Conservation (phyloP, 805 yeast species). For the Dipodascus albidus region DNA sequence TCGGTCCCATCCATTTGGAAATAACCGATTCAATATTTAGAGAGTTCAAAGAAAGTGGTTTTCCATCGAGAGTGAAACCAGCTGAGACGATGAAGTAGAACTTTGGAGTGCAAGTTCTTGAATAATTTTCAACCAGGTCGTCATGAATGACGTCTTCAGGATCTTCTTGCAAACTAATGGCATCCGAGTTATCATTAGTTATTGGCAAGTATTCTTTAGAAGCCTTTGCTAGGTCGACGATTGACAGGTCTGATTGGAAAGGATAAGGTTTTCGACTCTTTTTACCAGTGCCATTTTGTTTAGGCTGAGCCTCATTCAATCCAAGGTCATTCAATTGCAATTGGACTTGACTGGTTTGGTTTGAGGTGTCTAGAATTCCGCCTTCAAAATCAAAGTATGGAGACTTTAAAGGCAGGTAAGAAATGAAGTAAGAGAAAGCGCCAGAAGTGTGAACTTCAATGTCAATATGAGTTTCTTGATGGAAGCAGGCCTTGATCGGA, state of each 20-base stretch:
- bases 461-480: slow-evolving; percentile 48
- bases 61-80: slow-evolving; percentile 43
- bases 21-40: slow-evolving; percentile 75
- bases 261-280: not conserved
- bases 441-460: slow-evolving; percentile 65
- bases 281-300: not conserved
- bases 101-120: slow-evolving; percentile 37
- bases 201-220: not conserved
- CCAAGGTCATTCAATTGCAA: not conserved
- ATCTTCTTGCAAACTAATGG: not conserved
- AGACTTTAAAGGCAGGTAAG: slow-evolving; percentile 33
- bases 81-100: slow-evolving; percentile 72
- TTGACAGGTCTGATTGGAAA: not conserved
- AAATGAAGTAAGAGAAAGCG: slow-evolving; percentile 60
- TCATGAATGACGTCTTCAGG: slow-evolving; percentile 1
- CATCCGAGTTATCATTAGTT: not conserved
- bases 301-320: not conserved
- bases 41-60: slow-evolving; percentile 60
- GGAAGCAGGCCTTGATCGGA: slow-evolving; percentile 42
- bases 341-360: not conserved
- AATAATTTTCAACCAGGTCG: slow-evolving; percentile 23
- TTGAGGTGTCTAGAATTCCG: not conserved
- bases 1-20: slow-evolving; percentile 83
- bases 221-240: not conserved
- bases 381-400: slow-evolving; percentile 10